Evolutionary conservation across 1,284 basidiomycete genomes (phyloP), one percentile per base, ranked within the genome.

Genomic region (Malassezia nana): DNA sequence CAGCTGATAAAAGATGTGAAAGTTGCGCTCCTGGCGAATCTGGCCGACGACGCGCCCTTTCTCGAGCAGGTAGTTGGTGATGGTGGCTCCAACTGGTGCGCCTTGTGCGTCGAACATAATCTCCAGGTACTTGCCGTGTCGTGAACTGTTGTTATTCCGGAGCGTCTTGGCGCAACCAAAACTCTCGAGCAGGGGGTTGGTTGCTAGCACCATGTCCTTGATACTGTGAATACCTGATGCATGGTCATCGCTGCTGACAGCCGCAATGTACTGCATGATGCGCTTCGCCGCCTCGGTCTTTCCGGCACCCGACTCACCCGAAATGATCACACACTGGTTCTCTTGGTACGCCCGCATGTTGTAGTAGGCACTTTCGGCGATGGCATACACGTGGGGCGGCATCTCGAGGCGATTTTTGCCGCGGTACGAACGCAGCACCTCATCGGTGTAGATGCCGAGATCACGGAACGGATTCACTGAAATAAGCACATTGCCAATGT

Each of bases 181-280:
- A 76, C 88, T 92, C 77, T 99, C 94, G 59, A 99, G 79, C 35
- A 99, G 77, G 20, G 94, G 94, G 75, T 99, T 98, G 15, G 94
- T 99, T 8, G 94, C 94, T 38, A 99, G 79, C n/a, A 98, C 94
- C 94, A 99, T 99, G 72, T 98, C 91, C 79, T 98, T 96, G 76
- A 98, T 91, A 74, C 90, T 85, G 74, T 92, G 87, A 60, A 98
- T 96, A 28, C 74, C 67, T 28, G 55, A 60, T 68, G 85, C 84
- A 7, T 30, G 20, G 59, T 84, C 81, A 16, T 74, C 74, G 50
- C 87, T 87, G 31, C 88, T 89, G 2, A 98, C 94, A 6, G 88
- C 94, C 10, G 94, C 94, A 63, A 98, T 95, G 75, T 98, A 99
- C 76, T 98, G 91, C 94, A 99, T 99, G 77, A 99, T 98, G 53